These are phyloP conservation scores for Aspergillus wentii DNA, from an alignment of 495 filamentous ascomycete genomes.

Conservation along the genomic window DNA sequence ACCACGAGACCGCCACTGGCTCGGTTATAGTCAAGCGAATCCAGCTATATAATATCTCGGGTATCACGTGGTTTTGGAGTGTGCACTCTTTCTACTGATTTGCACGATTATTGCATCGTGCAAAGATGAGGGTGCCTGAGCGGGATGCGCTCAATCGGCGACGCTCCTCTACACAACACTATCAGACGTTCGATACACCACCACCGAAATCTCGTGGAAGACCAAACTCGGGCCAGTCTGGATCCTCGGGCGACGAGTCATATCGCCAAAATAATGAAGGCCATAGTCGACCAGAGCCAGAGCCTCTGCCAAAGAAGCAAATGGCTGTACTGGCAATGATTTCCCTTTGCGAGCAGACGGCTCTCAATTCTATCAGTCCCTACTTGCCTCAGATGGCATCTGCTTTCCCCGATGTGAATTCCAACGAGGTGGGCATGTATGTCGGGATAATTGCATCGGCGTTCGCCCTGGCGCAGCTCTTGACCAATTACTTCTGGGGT, in stretches of 20 bases:
- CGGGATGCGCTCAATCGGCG: constrained; percentile 41
- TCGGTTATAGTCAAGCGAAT: too few relatives aligned
- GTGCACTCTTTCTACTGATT: too few relatives aligned
- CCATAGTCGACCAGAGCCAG: constrained; percentile 34
- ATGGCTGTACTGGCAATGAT: constrained; percentile 82
- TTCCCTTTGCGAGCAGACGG: constrained; percentile 89
- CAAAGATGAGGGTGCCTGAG: constrained; percentile 27
- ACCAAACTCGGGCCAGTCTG: constrained; percentile 46
- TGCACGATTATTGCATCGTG: too few relatives aligned
- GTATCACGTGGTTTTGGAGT: too few relatives aligned
- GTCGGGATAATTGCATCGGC: constrained; percentile 84
- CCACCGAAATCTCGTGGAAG: constrained; percentile 77
- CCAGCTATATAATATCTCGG: too few relatives aligned
- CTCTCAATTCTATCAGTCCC: constrained; percentile 92
- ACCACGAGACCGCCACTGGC: too few relatives aligned
- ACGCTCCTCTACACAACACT: constrained; percentile 70
- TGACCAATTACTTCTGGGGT: constrained; percentile 92
- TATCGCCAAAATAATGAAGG: constrained; percentile 18
- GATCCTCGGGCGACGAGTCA: constrained; percentile 33
- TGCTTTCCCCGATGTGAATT: constrained; percentile 73
- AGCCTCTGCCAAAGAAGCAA: constrained; percentile 78
- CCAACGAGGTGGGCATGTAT: constrained; percentile 72
- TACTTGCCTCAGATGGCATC: constrained; percentile 92
- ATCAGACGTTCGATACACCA: constrained; percentile 91
- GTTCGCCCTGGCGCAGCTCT: constrained; percentile 88